Conservation (phyloP, 768 basidiomycete species). For the Lactarius hengduanensis region DNA sequence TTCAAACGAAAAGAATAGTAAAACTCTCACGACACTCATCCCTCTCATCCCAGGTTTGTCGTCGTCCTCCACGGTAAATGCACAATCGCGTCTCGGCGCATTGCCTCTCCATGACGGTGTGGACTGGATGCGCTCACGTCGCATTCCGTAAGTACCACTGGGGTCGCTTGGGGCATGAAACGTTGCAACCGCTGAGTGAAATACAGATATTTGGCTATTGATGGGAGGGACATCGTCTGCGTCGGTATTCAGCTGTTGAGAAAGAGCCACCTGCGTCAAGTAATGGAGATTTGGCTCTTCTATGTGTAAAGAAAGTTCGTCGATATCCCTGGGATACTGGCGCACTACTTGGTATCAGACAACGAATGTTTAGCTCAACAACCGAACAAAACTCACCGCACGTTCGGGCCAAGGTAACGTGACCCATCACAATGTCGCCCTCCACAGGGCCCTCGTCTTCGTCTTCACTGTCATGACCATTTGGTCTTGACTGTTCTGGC, state of each 20-base stretch:
- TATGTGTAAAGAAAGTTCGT: too few relatives aligned
- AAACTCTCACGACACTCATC: not conserved
- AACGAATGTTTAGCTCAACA: too few relatives aligned
- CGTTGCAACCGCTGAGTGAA: not conserved
- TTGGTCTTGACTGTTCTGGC: too few relatives aligned
- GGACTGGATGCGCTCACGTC: not conserved
- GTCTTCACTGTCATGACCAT: too few relatives aligned
- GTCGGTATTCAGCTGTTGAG: too few relatives aligned
- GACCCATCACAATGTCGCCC: not conserved
- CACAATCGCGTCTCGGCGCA: not conserved
- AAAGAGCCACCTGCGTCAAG: too few relatives aligned
- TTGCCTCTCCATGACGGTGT: not conserved
- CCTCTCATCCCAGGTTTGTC: not conserved
- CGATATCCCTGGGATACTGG: not conserved
- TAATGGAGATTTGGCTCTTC: too few relatives aligned
- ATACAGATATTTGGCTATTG: not conserved
- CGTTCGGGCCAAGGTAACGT: not conserved
- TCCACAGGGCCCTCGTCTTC: not conserved
- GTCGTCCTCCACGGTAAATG: not conserved
- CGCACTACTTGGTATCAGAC: not conserved
- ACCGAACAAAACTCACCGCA: not conserved
- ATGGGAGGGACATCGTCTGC: not conserved
- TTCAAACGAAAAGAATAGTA: not conserved
- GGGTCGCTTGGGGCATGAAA: conserved; percentile 7
- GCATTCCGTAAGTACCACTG: conserved; percentile 4